A percentile compares a stretch with the other conserved stretches of the same genome.
These are phyloP conservation scores for Dactylellina cionopaga DNA, from an alignment of 2,329 filamentous ascomycete species.

Conservation along the genomic window DNA sequence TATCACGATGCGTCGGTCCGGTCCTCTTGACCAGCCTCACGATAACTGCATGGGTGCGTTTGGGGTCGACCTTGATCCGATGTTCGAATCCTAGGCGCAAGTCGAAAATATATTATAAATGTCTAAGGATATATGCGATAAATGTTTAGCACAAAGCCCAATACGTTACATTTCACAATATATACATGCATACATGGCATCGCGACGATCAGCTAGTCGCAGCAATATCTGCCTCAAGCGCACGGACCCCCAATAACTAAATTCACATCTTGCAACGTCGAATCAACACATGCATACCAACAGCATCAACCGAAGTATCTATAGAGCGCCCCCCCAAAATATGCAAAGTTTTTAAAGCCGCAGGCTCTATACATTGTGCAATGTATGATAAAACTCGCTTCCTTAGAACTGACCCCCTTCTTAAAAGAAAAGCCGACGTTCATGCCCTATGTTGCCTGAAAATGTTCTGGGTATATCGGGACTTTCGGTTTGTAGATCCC, in stretches of 20 bases:
- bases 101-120: no score
- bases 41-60: constrained; percentile 28
- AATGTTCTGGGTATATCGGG: constrained; percentile 30
- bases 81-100: not conserved
- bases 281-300: no score
- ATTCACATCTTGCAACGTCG: no score
- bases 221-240: no score
- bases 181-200: no score
- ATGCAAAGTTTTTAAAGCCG: constrained; percentile 14
- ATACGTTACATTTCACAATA: no score
- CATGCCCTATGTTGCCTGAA: constrained; percentile 39
- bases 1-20: no score
- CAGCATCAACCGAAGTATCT: no score
- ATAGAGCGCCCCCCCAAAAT: constrained; percentile 6
- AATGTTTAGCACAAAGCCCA: no score
- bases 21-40: constrained; percentile 6
- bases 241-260: no score
- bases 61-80: constrained; percentile 6
- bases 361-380: constrained; percentile 14
- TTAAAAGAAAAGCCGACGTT: constrained; percentile 25
- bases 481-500: constrained; percentile 46
- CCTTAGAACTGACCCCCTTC: constrained; percentile 11
- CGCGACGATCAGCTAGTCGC: no score
- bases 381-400: constrained; percentile 24
- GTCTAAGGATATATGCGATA: no score